These are phyloP conservation scores for Cladosporium halotolerans DNA, from an alignment of 2,329 filamentous ascomycete species.

Conservation along the genomic window DNA sequence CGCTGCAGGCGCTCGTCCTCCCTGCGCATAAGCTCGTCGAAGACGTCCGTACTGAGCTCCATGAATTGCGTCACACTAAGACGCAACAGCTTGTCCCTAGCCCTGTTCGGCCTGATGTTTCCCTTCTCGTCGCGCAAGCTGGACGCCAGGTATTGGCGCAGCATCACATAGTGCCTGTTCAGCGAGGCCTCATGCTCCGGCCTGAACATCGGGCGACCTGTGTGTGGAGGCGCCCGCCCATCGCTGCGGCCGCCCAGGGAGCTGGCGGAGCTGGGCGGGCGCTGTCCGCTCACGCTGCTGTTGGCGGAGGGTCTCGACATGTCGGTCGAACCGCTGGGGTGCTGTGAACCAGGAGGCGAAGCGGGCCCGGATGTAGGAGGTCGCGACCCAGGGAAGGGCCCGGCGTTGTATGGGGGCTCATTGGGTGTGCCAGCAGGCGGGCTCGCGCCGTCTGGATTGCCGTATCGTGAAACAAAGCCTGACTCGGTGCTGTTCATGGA, in stretches of 20 bases:
- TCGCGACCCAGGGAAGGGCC: conserved; percentile 27
- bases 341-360: conserved; percentile 32
- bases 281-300: conserved; percentile 34
- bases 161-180: conserved; percentile 71
- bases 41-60: conserved; percentile 95
- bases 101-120: conserved; percentile 73
- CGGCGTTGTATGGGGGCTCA: conserved; percentile 23
- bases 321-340: conserved; percentile 35
- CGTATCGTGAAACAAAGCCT: conserved; percentile 24
- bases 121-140: conserved; percentile 68
- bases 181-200: conserved; percentile 59
- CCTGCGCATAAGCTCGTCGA: conserved; percentile 83
- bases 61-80: conserved; percentile 91
- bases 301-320: conserved; percentile 48
- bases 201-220: conserved; percentile 45
- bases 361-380: conserved; percentile 20
- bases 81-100: conserved; percentile 86
- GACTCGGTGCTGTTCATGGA: conserved; percentile 76
- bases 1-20: conserved; percentile 55
- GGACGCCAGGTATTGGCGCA: conserved; percentile 68
- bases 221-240: conserved; percentile 51
- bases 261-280: conserved; percentile 74
- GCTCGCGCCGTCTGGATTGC: conserved; percentile 15
- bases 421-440: conserved; percentile 13
- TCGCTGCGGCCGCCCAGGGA: conserved; percentile 82